These are phyloP conservation scores for Saturnispora gosingensis DNA, from an alignment of 805 yeast genomes.

Conservation along the genomic window DNA sequence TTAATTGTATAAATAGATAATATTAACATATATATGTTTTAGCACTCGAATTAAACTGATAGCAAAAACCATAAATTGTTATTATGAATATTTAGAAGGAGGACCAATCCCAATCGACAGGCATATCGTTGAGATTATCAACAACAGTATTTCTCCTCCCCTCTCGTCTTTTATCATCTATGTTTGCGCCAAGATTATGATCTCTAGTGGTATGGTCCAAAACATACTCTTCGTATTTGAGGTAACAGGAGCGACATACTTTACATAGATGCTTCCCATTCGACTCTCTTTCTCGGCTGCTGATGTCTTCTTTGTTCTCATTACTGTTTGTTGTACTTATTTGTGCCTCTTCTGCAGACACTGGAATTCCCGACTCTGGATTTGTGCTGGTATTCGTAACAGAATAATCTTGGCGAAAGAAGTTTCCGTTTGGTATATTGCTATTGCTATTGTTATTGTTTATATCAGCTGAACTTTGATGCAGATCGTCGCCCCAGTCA, in stretches of 20 bases:
- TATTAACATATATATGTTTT: not conserved
- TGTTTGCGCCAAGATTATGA: slow-evolving; percentile 19
- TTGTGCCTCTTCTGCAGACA: not conserved
- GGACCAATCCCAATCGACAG: slow-evolving; percentile 34
- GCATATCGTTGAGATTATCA: slow-evolving; percentile 17
- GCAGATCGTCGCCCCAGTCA: slow-evolving; percentile 12
- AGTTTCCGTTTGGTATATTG: not conserved
- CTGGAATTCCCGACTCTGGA: not conserved
- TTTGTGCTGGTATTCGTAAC: not conserved
- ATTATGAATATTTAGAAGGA: slow-evolving; percentile 20
- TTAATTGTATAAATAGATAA: not conserved
- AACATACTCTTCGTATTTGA: slow-evolving; percentile 28
- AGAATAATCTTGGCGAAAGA: not conserved
- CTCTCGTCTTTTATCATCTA: slow-evolving; percentile 11
- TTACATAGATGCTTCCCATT: slow-evolving; percentile 26
- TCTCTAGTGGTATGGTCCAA: slow-evolving; percentile 24
- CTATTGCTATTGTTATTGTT: not conserved
- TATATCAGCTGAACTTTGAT: not conserved
- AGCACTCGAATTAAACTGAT: not conserved
- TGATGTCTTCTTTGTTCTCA: not conserved
- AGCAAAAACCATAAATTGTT: not conserved
- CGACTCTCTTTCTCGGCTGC: slow-evolving; percentile 1
- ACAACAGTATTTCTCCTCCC: slow-evolving; percentile 14
- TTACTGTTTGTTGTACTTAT: not conserved
- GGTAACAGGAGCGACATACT: slow-evolving; percentile 28